A percentile compares a stretch with the other conserved stretches of the same genome.
Evolutionary conservation across 331 rosid species (phyloP).

Genomic region (Rosa hybrid): DNA sequence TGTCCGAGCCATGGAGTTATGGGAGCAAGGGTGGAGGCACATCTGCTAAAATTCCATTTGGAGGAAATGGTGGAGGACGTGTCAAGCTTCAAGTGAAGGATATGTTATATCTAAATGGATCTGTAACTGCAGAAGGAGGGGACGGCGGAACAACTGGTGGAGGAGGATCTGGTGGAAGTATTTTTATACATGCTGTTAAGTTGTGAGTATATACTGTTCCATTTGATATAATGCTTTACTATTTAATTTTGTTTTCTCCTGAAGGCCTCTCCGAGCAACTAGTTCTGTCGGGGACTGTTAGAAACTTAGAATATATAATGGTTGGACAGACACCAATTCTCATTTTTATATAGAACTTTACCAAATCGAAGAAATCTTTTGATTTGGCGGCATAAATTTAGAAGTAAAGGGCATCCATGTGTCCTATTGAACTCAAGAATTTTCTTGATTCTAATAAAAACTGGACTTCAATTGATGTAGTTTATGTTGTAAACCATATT

Average conservation of each 20-base stretch:
- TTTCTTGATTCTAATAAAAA: neutral
- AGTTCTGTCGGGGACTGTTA: neutral
- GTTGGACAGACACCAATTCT: neutral
- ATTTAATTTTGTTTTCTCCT: neutral
- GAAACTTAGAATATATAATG: neutral
- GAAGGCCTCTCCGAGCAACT: neutral
- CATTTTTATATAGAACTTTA: neutral
- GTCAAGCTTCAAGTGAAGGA: conserved; percentile 72
- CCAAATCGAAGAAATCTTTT: neutral
- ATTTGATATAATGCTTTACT: conserved; percentile 9
- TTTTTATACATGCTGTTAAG: conserved; percentile 66
- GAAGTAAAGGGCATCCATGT: neutral
- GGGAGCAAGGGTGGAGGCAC: conserved; percentile 95
- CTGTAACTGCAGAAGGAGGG: conserved; percentile 87
- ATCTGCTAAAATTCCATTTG: conserved; percentile 50
- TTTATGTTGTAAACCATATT: neutral
- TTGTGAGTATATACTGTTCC: conserved; percentile 61
- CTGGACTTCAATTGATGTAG: neutral
- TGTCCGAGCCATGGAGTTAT: conserved; percentile 84
- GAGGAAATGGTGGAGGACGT: conserved; percentile 98
- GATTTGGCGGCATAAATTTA: neutral
- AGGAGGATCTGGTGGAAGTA: conserved; percentile 99
- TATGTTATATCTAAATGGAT: conserved; percentile 69
- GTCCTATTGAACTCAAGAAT: neutral
- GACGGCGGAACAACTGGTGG: conserved; percentile 79